Conservation (phyloP, 768 basidiomycete genomes). For the Trichaptum fuscoviolaceum region DNA sequence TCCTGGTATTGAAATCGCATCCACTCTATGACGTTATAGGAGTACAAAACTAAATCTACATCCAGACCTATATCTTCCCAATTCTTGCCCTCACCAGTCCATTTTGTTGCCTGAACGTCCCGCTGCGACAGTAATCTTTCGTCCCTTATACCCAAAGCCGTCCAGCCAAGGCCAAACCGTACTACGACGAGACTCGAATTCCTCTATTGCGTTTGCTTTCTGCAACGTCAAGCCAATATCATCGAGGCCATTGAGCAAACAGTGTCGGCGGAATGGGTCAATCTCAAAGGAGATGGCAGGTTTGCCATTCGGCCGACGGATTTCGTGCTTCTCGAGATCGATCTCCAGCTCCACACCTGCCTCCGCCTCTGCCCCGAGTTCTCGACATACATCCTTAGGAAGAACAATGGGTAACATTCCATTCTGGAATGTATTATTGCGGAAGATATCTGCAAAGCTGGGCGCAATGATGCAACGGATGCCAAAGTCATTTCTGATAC, state of each 20-base stretch:
- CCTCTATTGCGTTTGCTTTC: slow-evolving; percentile 61
- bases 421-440: slow-evolving; percentile 87
- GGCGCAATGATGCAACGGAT: slow-evolving; percentile 85
- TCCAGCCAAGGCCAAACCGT: slow-evolving; percentile 93
- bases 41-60: background rate
- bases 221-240: slow-evolving; percentile 95
- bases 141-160: slow-evolving; percentile 85
- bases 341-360: slow-evolving; percentile 74
- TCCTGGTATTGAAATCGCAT: no score
- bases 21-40: background rate
- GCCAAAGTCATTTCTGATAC: slow-evolving; percentile 75
- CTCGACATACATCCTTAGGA: slow-evolving; percentile 62
- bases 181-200: slow-evolving; percentile 76
- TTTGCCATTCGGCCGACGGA: slow-evolving; percentile 70
- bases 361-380: slow-evolving; percentile 73
- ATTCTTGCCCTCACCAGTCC: slow-evolving; percentile 55
- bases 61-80: background rate
- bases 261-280: slow-evolving; percentile 90
- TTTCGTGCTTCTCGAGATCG: slow-evolving; percentile 77
- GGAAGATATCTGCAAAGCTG: slow-evolving; percentile 89
- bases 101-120: slow-evolving; percentile 45
- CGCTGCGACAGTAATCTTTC: slow-evolving; percentile 56
- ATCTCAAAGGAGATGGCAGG: slow-evolving; percentile 69
- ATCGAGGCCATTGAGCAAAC: slow-evolving; percentile 92
- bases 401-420: slow-evolving; percentile 81